A percentile compares a stretch with the other conserved stretches of the same genome.
phyloP scores from a whole-genome alignment of 1,284 basidiomycete species.

The Boletus mariae region DNA sequence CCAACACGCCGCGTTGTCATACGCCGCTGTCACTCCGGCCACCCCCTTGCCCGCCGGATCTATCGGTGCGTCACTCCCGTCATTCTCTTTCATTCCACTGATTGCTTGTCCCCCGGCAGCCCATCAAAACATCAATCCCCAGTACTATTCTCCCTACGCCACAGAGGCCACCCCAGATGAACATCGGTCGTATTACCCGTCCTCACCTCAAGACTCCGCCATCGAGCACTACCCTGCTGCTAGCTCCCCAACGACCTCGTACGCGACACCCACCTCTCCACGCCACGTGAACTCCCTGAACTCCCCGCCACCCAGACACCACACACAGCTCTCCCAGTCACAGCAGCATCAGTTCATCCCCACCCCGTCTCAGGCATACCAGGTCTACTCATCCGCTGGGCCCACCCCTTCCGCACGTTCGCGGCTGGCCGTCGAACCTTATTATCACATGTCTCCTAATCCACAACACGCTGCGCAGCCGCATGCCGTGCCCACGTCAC shows the following conservation, averaged over 20 bases:
- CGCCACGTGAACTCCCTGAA: slow-evolving; percentile 34
- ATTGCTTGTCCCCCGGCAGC: slow-evolving; percentile 17
- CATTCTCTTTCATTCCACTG: slow-evolving; percentile 7
- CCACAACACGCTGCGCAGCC: slow-evolving; percentile 34
- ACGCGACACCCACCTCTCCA: slow-evolving; percentile 23
- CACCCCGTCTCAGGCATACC: slow-evolving; percentile 49
- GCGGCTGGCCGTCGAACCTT: slow-evolving; percentile 31
- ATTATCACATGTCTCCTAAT: slow-evolving; percentile 38
- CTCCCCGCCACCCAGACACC: slow-evolving; percentile 31
- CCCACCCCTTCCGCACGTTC: slow-evolving; percentile 27
- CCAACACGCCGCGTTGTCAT: slow-evolving; percentile 23
- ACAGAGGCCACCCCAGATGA: slow-evolving; percentile 22
- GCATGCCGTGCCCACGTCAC: slow-evolving; percentile 14
- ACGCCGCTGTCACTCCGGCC: slow-evolving; percentile 25
- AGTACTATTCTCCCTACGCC: slow-evolving; percentile 24
- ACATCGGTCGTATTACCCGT: slow-evolving; percentile 27
- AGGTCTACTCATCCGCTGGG: slow-evolving; percentile 38
- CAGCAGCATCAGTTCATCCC: slow-evolving; percentile 44
- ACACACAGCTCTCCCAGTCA: slow-evolving; percentile 20
- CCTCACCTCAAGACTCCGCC: slow-evolving; percentile 15
- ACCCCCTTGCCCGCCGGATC: slow-evolving; percentile 18
- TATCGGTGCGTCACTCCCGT: slow-evolving; percentile 23
- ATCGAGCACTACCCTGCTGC: slow-evolving; percentile 23
- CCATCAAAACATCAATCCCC: slow-evolving; percentile 18
- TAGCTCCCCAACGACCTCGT: slow-evolving; percentile 22